Base-by-base conservation (phyloP, 108 stramenopile genomes). In the Nitzschia sp. region DNA sequence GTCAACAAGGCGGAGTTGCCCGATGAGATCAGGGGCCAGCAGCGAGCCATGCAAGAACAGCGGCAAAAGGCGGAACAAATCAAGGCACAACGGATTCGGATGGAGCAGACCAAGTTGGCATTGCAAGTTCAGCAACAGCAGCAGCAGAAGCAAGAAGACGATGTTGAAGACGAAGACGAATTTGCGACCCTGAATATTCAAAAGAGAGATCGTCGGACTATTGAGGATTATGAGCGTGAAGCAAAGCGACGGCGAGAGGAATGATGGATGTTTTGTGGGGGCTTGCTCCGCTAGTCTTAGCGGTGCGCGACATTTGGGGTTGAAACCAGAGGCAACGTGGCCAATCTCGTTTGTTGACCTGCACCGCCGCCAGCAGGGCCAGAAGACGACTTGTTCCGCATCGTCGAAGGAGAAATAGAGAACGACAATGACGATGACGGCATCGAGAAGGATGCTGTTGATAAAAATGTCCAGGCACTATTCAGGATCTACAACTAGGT, bases 141-240 rank as follows among this genome's bases (percentile, higher is more conserved):
- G 13, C 9, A 48, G 23, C 24, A 23, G 31, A 57, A 59, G 18
- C 35, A 56, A 55, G 56, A 54, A 11, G 49, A 42, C 38, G 54
- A 78, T 56, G 56, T 66, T 31, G 57, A 54, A n/a, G 71, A 46
- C 4, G 83, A 58, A 24, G 76, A 60, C 21, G 74, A 88, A 58
- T 75, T 91, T 32, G 75, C 78, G 8, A 80, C 70, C 11, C 59
- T 94, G 70, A 94, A 94, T 80, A 81, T 79, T 32, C 71, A 87
- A 24, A 94, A 94, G 68, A 79, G 93, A 33, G 93, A 94, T 81
- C 71, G 90, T 47, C 63, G 93, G 30, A 94, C 90, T 5, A 80
- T 94, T 57, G 93, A 91, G 69, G 90, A 94, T 51, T 88, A 88
- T 59, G 86, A 94, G 66, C 76, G 75, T 56, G 93, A 85, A 74